Conservation (phyloP, 768 basidiomycete species). For the Pisolithus microcarpus region DNA sequence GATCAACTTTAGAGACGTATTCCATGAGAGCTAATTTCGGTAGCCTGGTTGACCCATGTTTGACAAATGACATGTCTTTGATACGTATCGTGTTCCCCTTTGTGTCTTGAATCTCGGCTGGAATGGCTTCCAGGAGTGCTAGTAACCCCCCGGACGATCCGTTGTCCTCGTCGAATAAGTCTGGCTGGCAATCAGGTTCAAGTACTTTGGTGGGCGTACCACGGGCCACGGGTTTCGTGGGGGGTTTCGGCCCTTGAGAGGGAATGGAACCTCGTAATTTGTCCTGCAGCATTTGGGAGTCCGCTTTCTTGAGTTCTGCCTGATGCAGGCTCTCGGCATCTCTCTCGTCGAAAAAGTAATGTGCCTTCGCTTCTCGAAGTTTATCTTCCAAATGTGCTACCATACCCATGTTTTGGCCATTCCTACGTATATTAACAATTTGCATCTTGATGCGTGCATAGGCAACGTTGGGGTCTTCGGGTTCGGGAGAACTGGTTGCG, state of each 20-base stretch:
- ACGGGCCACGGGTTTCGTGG: not conserved
- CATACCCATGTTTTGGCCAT: slow-evolving; percentile 17
- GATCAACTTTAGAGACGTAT: slow-evolving; percentile 58
- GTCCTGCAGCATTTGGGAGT: slow-evolving; percentile 38
- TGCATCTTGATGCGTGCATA: slow-evolving; percentile 60
- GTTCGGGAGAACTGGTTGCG: slow-evolving; percentile 27
- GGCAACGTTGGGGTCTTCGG: slow-evolving; percentile 50
- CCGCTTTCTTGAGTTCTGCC: slow-evolving; percentile 44
- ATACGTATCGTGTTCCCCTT: slow-evolving; percentile 47
- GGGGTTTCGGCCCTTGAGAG: not conserved
- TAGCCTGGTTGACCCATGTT: slow-evolving; percentile 74
- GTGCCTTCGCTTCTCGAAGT: slow-evolving; percentile 39
- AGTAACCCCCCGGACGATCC: slow-evolving; percentile 58
- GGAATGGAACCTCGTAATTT: slow-evolving; percentile 28
- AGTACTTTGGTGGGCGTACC: not conserved
- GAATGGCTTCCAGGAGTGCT: slow-evolving; percentile 62
- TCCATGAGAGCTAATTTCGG: slow-evolving; percentile 72
- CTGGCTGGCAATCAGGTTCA: slow-evolving; percentile 15
- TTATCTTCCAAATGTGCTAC: slow-evolving; percentile 37
- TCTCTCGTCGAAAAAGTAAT: slow-evolving; percentile 66
- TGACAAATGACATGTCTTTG: slow-evolving; percentile 75
- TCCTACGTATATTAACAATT: slow-evolving; percentile 36
- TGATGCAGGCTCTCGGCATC: slow-evolving; percentile 57
- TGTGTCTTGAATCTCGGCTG: slow-evolving; percentile 47
- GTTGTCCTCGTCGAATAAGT: slow-evolving; percentile 49